phyloP scores from a whole-genome alignment of 1,284 basidiomycete species.

The Exobasidium cylindrosporum region DNA sequence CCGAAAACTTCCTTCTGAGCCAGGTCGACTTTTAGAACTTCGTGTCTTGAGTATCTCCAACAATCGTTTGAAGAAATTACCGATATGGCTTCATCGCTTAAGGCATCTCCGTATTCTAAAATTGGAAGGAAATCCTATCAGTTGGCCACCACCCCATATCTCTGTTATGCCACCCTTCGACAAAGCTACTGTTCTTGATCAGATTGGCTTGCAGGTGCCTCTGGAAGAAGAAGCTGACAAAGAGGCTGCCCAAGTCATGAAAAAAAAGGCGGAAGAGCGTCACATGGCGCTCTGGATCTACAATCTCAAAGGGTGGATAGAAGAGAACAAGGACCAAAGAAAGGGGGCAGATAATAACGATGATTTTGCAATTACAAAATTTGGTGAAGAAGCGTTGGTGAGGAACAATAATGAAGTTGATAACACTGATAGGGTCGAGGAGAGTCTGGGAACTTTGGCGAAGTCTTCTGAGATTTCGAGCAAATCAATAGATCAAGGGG shows the following conservation, averaged over 20 bases:
- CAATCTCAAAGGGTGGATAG: constrained; percentile 40
- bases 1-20: constrained; percentile 71
- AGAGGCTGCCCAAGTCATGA: constrained; percentile 44
- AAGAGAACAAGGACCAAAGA: constrained; percentile 10
- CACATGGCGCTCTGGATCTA: constrained; percentile 44
- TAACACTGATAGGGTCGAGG: neutral
- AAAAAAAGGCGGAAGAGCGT: constrained; percentile 33
- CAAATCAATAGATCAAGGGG: neutral
- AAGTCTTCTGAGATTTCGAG: neutral
- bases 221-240: constrained; percentile 56
- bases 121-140: constrained; percentile 76
- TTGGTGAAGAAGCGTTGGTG: neutral
- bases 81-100: constrained; percentile 74
- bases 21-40: constrained; percentile 76
- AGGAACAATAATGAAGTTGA: neutral
- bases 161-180: constrained; percentile 35
- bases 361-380: neutral
- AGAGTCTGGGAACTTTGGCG: neutral
- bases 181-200: constrained; percentile 4
- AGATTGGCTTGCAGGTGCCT: constrained; percentile 11
- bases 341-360: neutral
- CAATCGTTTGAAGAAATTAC: constrained; percentile 78
- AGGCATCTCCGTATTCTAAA: constrained; percentile 74
- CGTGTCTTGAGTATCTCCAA: constrained; percentile 80
- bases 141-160: constrained; percentile 68